Evolutionary conservation across 352 stramenopile species (phyloP).

Genomic region (Phytophthora kernoviae): DNA sequence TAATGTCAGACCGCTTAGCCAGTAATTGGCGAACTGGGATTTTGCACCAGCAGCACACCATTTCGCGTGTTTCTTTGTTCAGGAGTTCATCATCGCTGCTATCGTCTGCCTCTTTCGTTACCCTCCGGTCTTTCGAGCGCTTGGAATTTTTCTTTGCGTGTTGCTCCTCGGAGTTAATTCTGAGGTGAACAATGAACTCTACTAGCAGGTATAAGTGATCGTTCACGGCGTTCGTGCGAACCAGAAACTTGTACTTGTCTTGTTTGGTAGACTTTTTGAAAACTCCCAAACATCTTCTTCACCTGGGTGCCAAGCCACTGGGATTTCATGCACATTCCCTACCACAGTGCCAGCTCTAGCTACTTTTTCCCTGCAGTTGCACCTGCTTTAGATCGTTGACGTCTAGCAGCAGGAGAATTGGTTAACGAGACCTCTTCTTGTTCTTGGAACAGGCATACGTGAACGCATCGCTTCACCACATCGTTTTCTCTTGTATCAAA

Average conservation of each 20-base stretch:
- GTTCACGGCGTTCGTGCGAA: conserved; percentile 73
- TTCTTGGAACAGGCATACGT: conserved; percentile 80
- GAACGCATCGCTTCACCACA: conserved; percentile 79
- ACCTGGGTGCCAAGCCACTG: conserved; percentile 66
- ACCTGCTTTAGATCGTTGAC: conserved; percentile 9
- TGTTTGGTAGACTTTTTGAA: conserved; percentile 77
- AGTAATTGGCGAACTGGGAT: conserved; percentile 64
- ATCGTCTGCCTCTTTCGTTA: conserved; percentile 8
- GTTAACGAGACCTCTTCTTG: conserved; percentile 34
- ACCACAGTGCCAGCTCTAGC: conserved; percentile 48
- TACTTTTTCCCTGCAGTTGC: conserved; percentile 2
- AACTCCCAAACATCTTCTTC: conserved; percentile 88
- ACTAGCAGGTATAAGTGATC: conserved; percentile 71
- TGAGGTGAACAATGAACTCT: conserved; percentile 77
- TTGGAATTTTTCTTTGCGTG: conserved; percentile 18
- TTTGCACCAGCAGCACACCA: conserved; percentile 84
- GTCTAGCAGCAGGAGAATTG: conserved; percentile 11
- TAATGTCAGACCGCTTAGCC: conserved; percentile 46
- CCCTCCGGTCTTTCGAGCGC: conserved; percentile 13
- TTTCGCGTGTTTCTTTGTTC: conserved; percentile 44
- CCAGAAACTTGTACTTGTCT: conserved; percentile 85
- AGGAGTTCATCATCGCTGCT: conserved; percentile 16
- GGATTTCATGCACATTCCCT: conserved; percentile 80
- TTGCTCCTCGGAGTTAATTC: conserved; percentile 34
- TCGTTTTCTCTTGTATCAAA: conserved; percentile 81